Percentiles rank a stretch among this genome's conserved stretches.
Conservation (phyloP, 805 yeast species). For the Yarrowia phangngaensis region DNA sequence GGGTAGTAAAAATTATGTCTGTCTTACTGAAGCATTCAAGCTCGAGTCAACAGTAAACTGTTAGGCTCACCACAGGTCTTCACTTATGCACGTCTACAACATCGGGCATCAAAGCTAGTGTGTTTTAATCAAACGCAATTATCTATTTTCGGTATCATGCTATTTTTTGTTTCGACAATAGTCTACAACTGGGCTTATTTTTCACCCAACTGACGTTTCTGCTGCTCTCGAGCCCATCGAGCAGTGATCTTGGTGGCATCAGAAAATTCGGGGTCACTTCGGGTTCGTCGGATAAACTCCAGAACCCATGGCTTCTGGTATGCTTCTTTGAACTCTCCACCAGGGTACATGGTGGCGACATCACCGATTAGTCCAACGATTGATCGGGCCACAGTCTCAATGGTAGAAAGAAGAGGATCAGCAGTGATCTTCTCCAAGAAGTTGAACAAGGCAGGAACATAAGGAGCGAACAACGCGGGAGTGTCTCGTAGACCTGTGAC, state of each 20-base stretch:
- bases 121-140: constrained; percentile 3
- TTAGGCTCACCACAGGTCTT: too few species aligned
- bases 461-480: constrained; percentile 63
- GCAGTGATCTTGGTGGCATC: constrained; percentile 84
- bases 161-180: constrained; percentile 13
- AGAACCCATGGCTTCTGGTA: constrained; percentile 76
- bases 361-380: constrained; percentile 92
- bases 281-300: constrained; percentile 67
- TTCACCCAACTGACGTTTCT: constrained; percentile 43
- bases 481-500: constrained; percentile 78
- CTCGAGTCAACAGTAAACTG: too few species aligned
- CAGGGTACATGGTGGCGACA: constrained; percentile 78
- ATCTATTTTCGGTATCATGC: constrained; percentile 25
- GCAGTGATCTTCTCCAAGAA: constrained; percentile 58
- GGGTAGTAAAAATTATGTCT: too few species aligned
- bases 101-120: too few species aligned
- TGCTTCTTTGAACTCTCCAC: constrained; percentile 64
- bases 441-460: constrained; percentile 63
- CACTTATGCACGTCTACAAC: too few species aligned
- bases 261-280: constrained; percentile 58
- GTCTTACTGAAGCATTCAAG: too few species aligned
- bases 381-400: constrained; percentile 72
- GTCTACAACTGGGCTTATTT: constrained; percentile 2
- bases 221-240: constrained; percentile 94
- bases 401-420: constrained; percentile 57